A percentile compares a stretch with the other conserved stretches of the same genome.
Conservation (phyloP, 176 grass and related monocot species). For the Alopecurus myosuroides region DNA sequence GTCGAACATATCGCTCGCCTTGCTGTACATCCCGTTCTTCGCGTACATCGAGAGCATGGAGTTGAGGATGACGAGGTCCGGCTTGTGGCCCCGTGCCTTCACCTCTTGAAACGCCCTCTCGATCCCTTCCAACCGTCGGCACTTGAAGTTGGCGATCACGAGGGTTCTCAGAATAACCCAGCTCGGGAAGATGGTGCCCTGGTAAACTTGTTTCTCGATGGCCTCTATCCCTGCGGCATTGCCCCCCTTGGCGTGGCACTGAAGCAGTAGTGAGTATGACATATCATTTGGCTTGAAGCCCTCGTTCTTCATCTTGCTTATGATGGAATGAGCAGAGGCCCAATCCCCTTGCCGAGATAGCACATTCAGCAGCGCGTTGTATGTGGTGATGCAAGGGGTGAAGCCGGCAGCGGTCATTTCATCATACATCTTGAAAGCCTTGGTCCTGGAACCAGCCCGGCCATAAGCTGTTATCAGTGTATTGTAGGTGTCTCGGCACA, state of each 20-base stretch:
- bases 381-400: conserved; percentile 66
- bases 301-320: conserved; percentile 64
- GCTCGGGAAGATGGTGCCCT: conserved; percentile 61
- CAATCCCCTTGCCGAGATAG: conserved; percentile 67
- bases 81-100: conserved; percentile 72
- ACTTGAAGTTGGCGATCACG: conserved; percentile 82
- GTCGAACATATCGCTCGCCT: conserved; percentile 48
- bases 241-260: conserved; percentile 57
- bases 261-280: conserved; percentile 72
- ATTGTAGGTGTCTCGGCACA: conserved; percentile 67
- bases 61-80: conserved; percentile 83
- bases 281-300: conserved; percentile 77
- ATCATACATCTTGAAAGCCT: conserved; percentile 77
- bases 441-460: conserved; percentile 51
- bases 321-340: conserved; percentile 38
- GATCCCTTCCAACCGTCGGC: conserved; percentile 40
- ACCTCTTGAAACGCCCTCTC: conserved; percentile 72
- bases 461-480: conserved; percentile 83
- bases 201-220: conserved; percentile 68
- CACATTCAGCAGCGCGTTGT: conserved; percentile 73
- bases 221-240: conserved; percentile 46
- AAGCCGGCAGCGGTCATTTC: conserved; percentile 71
- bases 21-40: conserved; percentile 63
- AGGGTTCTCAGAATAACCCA: conserved; percentile 84
- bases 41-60: conserved; percentile 85